A percentile compares a stretch with the other conserved stretches of the same genome.
These are phyloP conservation scores for Phytophthora fragariaefolia DNA, from an alignment of 352 stramenopile genomes.

Conservation along the genomic window DNA sequence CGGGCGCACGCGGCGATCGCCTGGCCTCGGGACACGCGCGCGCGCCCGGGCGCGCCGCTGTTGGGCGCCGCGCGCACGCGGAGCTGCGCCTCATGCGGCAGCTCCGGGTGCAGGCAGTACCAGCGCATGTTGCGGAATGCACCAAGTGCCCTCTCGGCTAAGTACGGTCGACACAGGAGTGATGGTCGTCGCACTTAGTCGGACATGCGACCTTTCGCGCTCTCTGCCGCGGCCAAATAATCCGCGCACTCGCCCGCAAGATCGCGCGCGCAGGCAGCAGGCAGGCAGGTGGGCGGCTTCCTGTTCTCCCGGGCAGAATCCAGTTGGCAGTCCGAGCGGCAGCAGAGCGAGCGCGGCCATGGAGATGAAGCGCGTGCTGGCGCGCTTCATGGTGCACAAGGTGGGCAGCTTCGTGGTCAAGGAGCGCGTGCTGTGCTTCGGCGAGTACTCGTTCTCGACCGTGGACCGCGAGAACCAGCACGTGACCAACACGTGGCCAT, in stretches of 20 bases:
- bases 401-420: conserved; percentile 87
- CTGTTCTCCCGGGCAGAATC: conserved; percentile 1
- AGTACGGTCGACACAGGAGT: no score
- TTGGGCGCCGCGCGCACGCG: conserved; percentile 65
- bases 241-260: no score
- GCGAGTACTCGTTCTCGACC: conserved; percentile 74
- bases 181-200: conserved; percentile 18
- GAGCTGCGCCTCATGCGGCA: conserved; percentile 66
- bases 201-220: conserved; percentile 28
- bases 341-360: conserved; percentile 22
- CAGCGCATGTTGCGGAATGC: conserved; percentile 56
- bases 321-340: background rate
- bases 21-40: conserved; percentile 58
- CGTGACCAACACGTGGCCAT: conserved; percentile 84
- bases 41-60: conserved; percentile 46
- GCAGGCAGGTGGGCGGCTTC: background rate
- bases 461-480: conserved; percentile 73
- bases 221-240: conserved; percentile 42
- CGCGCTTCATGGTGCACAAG: conserved; percentile 87
- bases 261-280: background rate
- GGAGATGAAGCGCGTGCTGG: conserved; percentile 67
- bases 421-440: conserved; percentile 84
- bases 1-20: conserved; percentile 46
- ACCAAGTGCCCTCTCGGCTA: background rate
- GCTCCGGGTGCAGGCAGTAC: conserved; percentile 65